phyloP scores from a whole-genome alignment of 331 rosid species.

The Quercus tomentella region DNA sequence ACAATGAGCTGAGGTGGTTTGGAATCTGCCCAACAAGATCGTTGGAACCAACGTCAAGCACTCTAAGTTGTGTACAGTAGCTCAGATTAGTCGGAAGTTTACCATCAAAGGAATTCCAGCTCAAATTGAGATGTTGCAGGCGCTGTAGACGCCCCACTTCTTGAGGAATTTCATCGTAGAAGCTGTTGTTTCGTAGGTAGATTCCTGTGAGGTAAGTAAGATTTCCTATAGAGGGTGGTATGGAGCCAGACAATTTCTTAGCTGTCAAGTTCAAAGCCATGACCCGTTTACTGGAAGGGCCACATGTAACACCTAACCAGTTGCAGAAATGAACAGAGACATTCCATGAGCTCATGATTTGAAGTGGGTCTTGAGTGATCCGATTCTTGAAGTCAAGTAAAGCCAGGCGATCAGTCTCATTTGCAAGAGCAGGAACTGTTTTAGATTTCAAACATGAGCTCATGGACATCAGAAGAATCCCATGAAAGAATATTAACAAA shows the following conservation, averaged over 20 bases:
- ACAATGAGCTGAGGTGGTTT: conserved; percentile 7
- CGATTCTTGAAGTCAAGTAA: conserved; percentile 34
- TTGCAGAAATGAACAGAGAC: conserved; percentile 36
- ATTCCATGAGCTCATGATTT: conserved; percentile 36
- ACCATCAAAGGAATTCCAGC: conserved; percentile 25
- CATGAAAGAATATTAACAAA: background rate
- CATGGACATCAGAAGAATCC: conserved; percentile 10
- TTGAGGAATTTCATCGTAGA: conserved; percentile 37
- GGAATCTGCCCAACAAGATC: conserved; percentile 10
- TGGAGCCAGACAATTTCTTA: conserved; percentile 16
- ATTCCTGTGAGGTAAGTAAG: conserved; percentile 42
- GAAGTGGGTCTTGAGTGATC: conserved; percentile 30
- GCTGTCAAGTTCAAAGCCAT: conserved; percentile 18
- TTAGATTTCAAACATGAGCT: background rate
- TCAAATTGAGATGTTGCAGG: conserved; percentile 24
- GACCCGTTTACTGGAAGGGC: conserved; percentile 24
- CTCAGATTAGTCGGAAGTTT: conserved; percentile 39
- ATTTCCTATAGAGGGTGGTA: conserved; percentile 48
- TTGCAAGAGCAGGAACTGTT: background rate
- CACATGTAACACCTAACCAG: conserved; percentile 54
- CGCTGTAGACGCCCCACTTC: conserved; percentile 28
- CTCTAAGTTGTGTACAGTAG: conserved; percentile 20
- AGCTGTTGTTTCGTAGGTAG: conserved; percentile 18
- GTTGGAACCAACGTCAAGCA: background rate
- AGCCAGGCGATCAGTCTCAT: conserved; percentile 35